Evolutionary conservation across 495 filamentous ascomycete species (phyloP), one percentile per base, ranked within the genome.

Genomic region (Thermochaetoides thermophila): DNA sequence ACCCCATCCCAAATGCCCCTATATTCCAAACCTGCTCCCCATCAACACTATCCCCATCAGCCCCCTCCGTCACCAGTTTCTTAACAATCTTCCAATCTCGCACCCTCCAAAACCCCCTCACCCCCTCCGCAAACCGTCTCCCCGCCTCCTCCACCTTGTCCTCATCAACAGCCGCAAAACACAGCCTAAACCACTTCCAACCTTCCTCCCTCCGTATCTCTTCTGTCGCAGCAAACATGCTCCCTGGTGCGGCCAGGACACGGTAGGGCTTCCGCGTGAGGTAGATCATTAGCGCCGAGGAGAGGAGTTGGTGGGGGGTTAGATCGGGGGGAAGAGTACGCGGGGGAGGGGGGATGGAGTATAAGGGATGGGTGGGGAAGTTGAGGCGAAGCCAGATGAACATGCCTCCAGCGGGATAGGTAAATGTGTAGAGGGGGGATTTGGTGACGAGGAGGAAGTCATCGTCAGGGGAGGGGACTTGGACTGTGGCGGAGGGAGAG

Each of bases 321-420:
- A 3, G 0, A n/a, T n/a, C n/a, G 28, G 3, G 16, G 17, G 3
- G 9, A 19, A 28, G 1, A 26, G 5, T 2, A 31, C 13, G 3
- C 13, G 18, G 5, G 16, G 6, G 7, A 17, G 6, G 0, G 10
- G 13, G 13, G 14, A 16, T 15, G 1, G 9, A 34, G 5, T 27
- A 70, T 14, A 92, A 61, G 7, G 85, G 84, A 43, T 96, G 86
- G 0, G 56, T 58, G 9, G 76, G 64, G 37, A 87, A 71, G 27
- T 69, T 52, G 15, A 89, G 43, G 13, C 69, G 60, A 0, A 93
- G 42, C 86, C 86, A 96, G 15, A 89, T 53, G 50, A 93, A 94
- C 86, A 94, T 94, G 41, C 87, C 87, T 11, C 75, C 87, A n/a
- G 74, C 68, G 1, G 86, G 87, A 65, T 75, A 78, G 29, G 61